phyloP scores from a whole-genome alignment of 2,329 filamentous ascomycete genomes.

The Cladophialophora chaetospira region DNA sequence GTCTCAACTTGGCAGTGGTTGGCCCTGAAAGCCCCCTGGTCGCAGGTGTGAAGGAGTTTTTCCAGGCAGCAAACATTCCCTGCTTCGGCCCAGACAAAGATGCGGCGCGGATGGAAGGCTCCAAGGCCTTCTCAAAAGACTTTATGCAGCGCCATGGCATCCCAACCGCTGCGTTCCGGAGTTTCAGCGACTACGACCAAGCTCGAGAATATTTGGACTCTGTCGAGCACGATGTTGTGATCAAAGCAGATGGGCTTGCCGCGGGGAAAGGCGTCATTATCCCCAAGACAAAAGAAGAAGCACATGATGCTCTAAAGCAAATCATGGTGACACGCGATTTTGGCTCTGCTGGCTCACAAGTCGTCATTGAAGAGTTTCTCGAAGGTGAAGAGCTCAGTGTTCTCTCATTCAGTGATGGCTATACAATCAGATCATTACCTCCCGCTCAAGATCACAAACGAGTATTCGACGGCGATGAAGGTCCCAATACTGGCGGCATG shows the following conservation, averaged over 20 bases:
- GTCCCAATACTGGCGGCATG: slow-evolving; percentile 96
- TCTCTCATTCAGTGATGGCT: slow-evolving; percentile 87
- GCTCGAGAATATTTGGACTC: slow-evolving; percentile 74
- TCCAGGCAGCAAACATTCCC: slow-evolving; percentile 71
- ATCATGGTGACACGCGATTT: slow-evolving; percentile 92
- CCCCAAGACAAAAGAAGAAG: slow-evolving; percentile 78
- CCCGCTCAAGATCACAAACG: slow-evolving; percentile 97
- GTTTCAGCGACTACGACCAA: slow-evolving; percentile 76
- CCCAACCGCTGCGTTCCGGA: slow-evolving; percentile 86
- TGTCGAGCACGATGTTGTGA: slow-evolving; percentile 74
- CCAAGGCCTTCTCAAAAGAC: slow-evolving; percentile 96
- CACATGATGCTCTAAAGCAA: slow-evolving; percentile 75
- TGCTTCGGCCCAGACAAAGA: slow-evolving; percentile 84
- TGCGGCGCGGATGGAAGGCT: slow-evolving; percentile 89
- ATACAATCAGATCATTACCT: slow-evolving; percentile 78
- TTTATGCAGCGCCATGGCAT: slow-evolving; percentile 93
- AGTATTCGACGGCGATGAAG: slow-evolving; percentile 84
- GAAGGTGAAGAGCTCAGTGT: slow-evolving; percentile 91
- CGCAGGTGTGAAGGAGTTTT: slow-evolving; percentile 82
- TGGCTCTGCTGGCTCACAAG: slow-evolving; percentile 80
- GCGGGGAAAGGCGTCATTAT: slow-evolving; percentile 96
- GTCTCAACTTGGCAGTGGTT: slow-evolving; percentile 80
- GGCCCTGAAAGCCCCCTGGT: slow-evolving; percentile 94
- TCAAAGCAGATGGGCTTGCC: slow-evolving; percentile 90
- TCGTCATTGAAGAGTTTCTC: slow-evolving; percentile 93